These are phyloP conservation scores for Colletotrichum sp. DNA, from an alignment of 2,329 filamentous ascomycete genomes.

Conservation along the genomic window DNA sequence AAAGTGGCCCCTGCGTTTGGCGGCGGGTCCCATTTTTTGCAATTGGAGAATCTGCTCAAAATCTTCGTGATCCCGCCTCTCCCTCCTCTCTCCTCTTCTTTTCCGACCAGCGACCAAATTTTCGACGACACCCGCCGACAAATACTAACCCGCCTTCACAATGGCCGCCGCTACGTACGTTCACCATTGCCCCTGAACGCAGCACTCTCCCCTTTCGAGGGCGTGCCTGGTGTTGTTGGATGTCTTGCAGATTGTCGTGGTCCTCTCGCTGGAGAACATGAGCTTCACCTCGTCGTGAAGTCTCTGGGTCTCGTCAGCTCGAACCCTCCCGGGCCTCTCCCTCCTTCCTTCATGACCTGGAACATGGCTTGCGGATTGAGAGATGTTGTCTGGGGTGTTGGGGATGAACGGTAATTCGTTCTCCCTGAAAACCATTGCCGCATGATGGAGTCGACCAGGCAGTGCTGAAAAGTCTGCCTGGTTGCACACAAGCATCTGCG, in stretches of 20 bases:
- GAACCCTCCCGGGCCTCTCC: constrained; percentile 73
- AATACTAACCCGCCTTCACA: constrained; percentile 42
- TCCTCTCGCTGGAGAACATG: constrained; percentile 74
- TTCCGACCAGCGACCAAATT: constrained; percentile 14
- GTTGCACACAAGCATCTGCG: constrained; percentile 40
- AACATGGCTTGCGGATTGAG: constrained; percentile 56
- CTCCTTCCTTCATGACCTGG: constrained; percentile 54
- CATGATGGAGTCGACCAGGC: constrained; percentile 34
- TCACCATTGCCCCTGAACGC: constrained; percentile 6
- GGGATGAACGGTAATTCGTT: constrained; percentile 73
- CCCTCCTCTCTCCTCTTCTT: not conserved
- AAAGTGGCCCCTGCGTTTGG: not conserved
- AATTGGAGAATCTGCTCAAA: constrained; percentile 18
- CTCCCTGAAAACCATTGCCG: constrained; percentile 80
- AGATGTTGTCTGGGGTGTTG: constrained; percentile 76
- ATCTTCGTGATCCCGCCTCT: not conserved
- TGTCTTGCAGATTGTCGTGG: constrained; percentile 76
- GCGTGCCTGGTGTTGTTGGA: constrained; percentile 50
- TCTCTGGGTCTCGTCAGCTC: constrained; percentile 69
- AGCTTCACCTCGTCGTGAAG: constrained; percentile 41
- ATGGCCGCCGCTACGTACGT: constrained; percentile 61
- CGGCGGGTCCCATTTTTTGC: not conserved
- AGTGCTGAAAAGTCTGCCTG: constrained; percentile 31
- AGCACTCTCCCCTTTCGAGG: constrained; percentile 36
- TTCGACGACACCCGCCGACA: constrained; percentile 32